These are phyloP conservation scores for Chlamydomonas incerta DNA, from an alignment of 139 green algal species.

Conservation along the genomic window DNA sequence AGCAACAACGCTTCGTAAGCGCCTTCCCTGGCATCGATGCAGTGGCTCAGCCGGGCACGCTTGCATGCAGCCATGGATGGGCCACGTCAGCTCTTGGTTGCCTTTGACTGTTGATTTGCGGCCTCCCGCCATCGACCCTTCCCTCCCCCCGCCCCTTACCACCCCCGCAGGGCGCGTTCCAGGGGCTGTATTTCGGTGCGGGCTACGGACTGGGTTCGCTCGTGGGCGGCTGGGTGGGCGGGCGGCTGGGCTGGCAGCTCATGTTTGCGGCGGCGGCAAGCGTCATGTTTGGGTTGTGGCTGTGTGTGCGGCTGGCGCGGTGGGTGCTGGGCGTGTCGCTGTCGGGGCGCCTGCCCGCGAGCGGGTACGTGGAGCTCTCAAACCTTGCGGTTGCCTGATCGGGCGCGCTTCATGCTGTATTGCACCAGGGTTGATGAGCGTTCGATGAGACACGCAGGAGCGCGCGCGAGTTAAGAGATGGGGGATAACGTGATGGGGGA, in stretches of 20 bases:
- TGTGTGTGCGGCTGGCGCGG: not conserved
- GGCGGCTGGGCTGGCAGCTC: constrained; percentile 41
- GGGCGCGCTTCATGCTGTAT: no score
- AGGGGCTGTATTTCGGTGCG: constrained; percentile 54
- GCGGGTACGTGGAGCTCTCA: not conserved
- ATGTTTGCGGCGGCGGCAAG: constrained; percentile 47
- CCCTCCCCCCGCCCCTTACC: no score
- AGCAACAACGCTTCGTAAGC: not conserved
- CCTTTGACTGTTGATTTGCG: no score
- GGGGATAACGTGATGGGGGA: no score
- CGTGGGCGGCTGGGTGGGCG: constrained; percentile 47
- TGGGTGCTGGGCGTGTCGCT: not conserved
- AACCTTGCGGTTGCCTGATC: not conserved
- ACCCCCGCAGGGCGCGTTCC: constrained; percentile 32
- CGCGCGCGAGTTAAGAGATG: no score
- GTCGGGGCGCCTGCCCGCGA: not conserved
- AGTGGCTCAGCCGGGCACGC: no score
- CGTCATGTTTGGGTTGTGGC: constrained; percentile 38
- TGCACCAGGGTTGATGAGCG: no score
- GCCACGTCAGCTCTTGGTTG: no score
- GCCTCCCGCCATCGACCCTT: no score
- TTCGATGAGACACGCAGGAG: no score
- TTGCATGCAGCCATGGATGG: no score
- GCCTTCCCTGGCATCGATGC: no score
- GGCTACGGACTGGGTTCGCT: constrained; percentile 56